These are phyloP conservation scores for Fusarium protoensiforme DNA, from an alignment of 2,329 filamentous ascomycete species.

Conservation along the genomic window DNA sequence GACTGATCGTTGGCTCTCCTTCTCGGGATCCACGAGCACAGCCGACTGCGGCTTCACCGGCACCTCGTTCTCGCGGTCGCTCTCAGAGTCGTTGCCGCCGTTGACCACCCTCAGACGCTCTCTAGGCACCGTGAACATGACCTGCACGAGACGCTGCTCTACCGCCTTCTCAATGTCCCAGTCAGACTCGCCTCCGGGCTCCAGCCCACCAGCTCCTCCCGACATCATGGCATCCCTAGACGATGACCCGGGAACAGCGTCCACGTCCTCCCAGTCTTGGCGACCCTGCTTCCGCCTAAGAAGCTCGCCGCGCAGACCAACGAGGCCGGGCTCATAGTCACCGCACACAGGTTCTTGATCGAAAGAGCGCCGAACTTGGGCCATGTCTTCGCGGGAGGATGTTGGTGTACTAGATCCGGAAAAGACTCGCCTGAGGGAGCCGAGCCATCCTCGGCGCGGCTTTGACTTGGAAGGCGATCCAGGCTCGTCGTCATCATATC, in stretches of 20 bases:
- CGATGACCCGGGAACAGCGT: slow-evolving; percentile 3
- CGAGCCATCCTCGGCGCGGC: slow-evolving; percentile 71
- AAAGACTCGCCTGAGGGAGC: slow-evolving; percentile 74
- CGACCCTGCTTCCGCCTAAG: slow-evolving; percentile 66
- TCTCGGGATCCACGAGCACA: slow-evolving; percentile 55
- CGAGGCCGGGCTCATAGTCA: slow-evolving; percentile 58
- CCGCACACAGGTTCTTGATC: slow-evolving; percentile 49
- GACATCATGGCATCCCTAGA: slow-evolving; percentile 37
- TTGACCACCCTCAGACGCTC: slow-evolving; percentile 92
- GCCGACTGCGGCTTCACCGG: slow-evolving; percentile 47
- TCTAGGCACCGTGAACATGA: slow-evolving; percentile 94
- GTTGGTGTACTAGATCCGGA: slow-evolving; percentile 52
- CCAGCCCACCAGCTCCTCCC: slow-evolving; percentile 43
- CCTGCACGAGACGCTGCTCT: slow-evolving; percentile 77
- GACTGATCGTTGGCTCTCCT: slow-evolving; percentile 34
- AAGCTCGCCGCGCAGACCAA: slow-evolving; percentile 59
- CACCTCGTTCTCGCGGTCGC: slow-evolving; percentile 44
- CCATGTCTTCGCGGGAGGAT: slow-evolving; percentile 43
- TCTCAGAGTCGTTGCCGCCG: slow-evolving; percentile 66
- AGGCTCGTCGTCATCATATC: slow-evolving; percentile 53
- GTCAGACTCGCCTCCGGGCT: slow-evolving; percentile 66
- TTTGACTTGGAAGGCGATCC: slow-evolving; percentile 69
- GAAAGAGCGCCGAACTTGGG: slow-evolving; percentile 45
- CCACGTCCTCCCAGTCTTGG: slow-evolving; percentile 62
- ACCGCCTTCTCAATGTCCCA: slow-evolving; percentile 83